Conservation (phyloP, 768 basidiomycete species). For the Mycena latifolia region DNA sequence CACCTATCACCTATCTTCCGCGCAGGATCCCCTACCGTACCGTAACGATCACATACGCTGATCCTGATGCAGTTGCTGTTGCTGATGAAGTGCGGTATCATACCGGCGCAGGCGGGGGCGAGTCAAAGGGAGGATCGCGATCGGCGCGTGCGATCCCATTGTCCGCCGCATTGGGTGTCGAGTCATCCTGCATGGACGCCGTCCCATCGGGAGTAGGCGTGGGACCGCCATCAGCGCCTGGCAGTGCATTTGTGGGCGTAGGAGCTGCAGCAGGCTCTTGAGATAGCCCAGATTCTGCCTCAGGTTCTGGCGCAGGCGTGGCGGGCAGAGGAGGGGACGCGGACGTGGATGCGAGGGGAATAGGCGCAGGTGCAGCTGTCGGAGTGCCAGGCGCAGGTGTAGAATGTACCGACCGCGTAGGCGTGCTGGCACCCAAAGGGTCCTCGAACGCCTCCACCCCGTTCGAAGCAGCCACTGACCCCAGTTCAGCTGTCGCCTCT, state of each 20-base stretch:
- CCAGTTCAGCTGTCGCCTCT: conserved; percentile 24
- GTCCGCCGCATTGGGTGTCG: conserved; percentile 28
- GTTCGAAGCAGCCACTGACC: conserved; percentile 9
- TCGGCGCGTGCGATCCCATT: conserved; percentile 33
- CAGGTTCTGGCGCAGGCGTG: neutral
- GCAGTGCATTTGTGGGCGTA: conserved; percentile 5
- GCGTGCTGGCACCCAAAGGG: conserved; percentile 33
- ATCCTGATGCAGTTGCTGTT: conserved; percentile 11
- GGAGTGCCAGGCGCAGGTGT: conserved; percentile 22
- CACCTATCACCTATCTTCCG: conserved; percentile 1
- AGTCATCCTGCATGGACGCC: conserved; percentile 23
- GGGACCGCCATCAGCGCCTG: conserved; percentile 6
- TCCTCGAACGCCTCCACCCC: conserved; percentile 25
- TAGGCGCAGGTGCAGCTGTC: neutral
- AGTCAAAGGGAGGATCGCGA: conserved; percentile 18
- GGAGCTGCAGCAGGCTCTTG: neutral
- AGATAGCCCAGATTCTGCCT: too few relatives aligned
- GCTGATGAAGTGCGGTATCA: conserved; percentile 13
- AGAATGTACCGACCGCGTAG: conserved; percentile 12
- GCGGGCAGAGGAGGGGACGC: conserved; percentile 1
- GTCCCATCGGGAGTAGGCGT: neutral
- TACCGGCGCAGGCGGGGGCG: conserved; percentile 7
- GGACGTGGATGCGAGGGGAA: neutral
- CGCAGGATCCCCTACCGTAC: conserved; percentile 1
- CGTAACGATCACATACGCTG: neutral